Base-by-base conservation (phyloP, 371 early-diverging fungal species). In the Mortierella sp. region DNA sequence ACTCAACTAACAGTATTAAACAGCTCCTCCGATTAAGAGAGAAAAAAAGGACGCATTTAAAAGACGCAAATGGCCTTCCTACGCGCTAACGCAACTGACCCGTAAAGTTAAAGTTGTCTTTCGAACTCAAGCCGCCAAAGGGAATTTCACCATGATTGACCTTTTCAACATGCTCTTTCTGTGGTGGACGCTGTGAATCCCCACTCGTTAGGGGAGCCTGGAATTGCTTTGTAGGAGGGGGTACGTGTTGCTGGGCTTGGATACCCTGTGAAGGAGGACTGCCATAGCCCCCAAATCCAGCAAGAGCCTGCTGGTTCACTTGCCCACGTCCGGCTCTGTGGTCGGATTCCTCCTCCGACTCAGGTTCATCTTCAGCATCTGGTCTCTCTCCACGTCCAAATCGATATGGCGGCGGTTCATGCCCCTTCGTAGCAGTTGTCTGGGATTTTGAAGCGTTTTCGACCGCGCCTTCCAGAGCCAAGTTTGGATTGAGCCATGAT, bases 341-440 rank as follows among this genome's bases (percentile, higher is more conserved):
- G 7, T 72, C 59, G 50, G 64, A 65, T 37, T 79, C 80, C 15
- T 79, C 80, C 43, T 79, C 80, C 6, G 80, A 79, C 29, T 79
- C 80, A 2, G 77, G 77, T 6, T 77, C 77, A 19, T 77, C 43
- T 6, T 75, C 76, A 26, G 80, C 69, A 61, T 79, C 80, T 2
- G 80, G 80, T 23, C 80, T 66, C 37, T 79, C 74, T 7, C 80
- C 80, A 15, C 70, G 65, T 18, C 80, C 73, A 51, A 79, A 79
- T 16, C 80, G 80, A 23, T 73, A 67, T 18, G 74, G 74, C 15
- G 77, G 77, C 4, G 62, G 57, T 23, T 66, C 74, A 43, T 60
- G 70, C 30, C 70, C 76, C 15, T 58, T 58, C 26, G 51, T 59
- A 15, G 57, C 51, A 9, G 19, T 37, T 4, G 37, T 55, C 25